These are phyloP conservation scores for Penicillium sclerotiorum DNA, from an alignment of 2,329 filamentous ascomycete species.

Conservation along the genomic window DNA sequence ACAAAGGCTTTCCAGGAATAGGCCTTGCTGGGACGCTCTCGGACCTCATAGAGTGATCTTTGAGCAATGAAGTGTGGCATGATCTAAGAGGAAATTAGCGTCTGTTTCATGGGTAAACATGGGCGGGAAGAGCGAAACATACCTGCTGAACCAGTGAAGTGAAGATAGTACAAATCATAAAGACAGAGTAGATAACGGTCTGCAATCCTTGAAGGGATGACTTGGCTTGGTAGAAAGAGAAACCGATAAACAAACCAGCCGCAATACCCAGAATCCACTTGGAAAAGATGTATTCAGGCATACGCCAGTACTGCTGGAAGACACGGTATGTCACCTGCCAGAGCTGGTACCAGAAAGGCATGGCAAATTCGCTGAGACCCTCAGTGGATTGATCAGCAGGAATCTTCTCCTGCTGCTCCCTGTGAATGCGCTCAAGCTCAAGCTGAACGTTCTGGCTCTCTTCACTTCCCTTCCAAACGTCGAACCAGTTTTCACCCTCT, in stretches of 20 bases:
- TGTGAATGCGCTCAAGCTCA: slow-evolving; percentile 61
- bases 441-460: slow-evolving; percentile 57
- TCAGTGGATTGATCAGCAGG: slow-evolving; percentile 41
- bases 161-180: slow-evolving; percentile 78
- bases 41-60: slow-evolving; percentile 78
- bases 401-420: slow-evolving; percentile 40
- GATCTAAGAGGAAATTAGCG: slow-evolving; percentile 43
- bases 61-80: slow-evolving; percentile 86
- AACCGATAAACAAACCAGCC: slow-evolving; percentile 74
- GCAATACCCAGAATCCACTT: slow-evolving; percentile 69
- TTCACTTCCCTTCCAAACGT: slow-evolving; percentile 60
- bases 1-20: slow-evolving; percentile 88
- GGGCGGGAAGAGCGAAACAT: slow-evolving; percentile 60
- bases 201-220: slow-evolving; percentile 76
- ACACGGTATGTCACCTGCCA: slow-evolving; percentile 69
- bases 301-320: slow-evolving; percentile 89
- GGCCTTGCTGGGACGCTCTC: slow-evolving; percentile 79
- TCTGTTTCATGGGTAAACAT: slow-evolving; percentile 38
- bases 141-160: slow-evolving; percentile 38
- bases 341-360: slow-evolving; percentile 68
- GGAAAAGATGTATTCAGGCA: slow-evolving; percentile 80
- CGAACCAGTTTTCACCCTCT: slow-evolving; percentile 59
- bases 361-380: slow-evolving; percentile 73
- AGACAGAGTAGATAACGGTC: slow-evolving; percentile 83
- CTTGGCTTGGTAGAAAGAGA: slow-evolving; percentile 73